Evolutionary conservation across 2,329 filamentous ascomycete species (phyloP), one percentile per base, ranked within the genome.

Genomic region (Trichoderma sp.): DNA sequence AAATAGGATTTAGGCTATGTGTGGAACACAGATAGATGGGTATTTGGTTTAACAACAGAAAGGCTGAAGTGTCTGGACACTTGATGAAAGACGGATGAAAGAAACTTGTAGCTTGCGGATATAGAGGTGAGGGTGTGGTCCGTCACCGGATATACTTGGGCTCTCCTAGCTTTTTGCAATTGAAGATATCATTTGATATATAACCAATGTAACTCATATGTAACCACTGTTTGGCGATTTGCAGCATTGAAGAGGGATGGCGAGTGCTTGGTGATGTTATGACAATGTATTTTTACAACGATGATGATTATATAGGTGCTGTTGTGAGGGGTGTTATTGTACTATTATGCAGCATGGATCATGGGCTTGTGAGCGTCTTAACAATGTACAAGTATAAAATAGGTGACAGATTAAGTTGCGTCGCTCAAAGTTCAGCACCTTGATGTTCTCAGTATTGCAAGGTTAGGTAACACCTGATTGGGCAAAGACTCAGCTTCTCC

Each of bases 111-210:
- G 63, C 75, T 74, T 75, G 77, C 78, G 78, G 76, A 76, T 76
- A 79, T 81, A 83, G 80, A 83, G 73, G 75, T 71, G 77, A 75
- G 73, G 73, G 76, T 76, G 76, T 77, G 77, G 76, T 81, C 79
- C 76, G 79, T 78, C 79, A 76, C 81, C 78, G 80, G 81, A 81
- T 81, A 73, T 70, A 39, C 4, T 56, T 61, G 60, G 68, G 64
- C 55, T 66, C 37, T 66, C 64, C 64, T 66, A 66, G 64, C 54
- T 49, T 66, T 66, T 39, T 43, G 32, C 34, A 59, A 51, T 66
- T 66, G 64, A 64, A 24, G 60, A 55, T 59, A 58, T 66, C 52
- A 34, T 59, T 66, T 51, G 59, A 68, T 58, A 46, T 56, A 24
- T 43, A 30, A 56, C 1, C 49, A 28, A 24, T 65, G 51, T 34